Conservation (phyloP, 352 stramenopile genomes). For the Globisporangium uncinulatum region DNA sequence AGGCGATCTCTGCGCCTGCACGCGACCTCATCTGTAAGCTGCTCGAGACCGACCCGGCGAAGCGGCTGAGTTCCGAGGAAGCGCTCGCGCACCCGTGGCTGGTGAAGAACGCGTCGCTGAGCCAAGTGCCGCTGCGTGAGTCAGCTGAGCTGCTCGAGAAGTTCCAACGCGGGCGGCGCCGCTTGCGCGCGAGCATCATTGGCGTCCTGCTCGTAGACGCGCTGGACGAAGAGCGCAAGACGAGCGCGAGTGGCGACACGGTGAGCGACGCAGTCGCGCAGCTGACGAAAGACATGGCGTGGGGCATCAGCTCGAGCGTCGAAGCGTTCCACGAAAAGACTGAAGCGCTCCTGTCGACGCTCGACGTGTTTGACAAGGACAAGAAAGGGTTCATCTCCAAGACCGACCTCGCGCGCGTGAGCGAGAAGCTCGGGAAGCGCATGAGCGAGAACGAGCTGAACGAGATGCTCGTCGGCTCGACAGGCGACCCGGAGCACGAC, state of each 20-base stretch:
- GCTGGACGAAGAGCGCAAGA: constrained; percentile 30
- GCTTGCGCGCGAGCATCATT: constrained; percentile 73
- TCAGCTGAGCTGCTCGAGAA: constrained; percentile 67
- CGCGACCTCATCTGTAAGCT: constrained; percentile 72
- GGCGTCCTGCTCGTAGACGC: constrained; percentile 64
- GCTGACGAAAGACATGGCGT: constrained; percentile 45
- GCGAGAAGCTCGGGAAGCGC: constrained; percentile 58
- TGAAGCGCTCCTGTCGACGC: constrained; percentile 54
- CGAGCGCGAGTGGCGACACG: not conserved
- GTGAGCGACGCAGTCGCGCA: constrained; percentile 23
- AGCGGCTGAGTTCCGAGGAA: constrained; percentile 58
- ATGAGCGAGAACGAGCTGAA: constrained; percentile 75
- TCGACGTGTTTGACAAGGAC: constrained; percentile 75
- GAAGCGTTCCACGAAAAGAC: constrained; percentile 66
- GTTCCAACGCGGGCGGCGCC: constrained; percentile 73
- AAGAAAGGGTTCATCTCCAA: constrained; percentile 80
- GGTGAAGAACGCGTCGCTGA: constrained; percentile 43
- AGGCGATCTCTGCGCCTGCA: constrained; percentile 54
- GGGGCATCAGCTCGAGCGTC: constrained; percentile 67
- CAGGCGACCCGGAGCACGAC: constrained; percentile 64
- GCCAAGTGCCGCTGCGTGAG: constrained; percentile 50
- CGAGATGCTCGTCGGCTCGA: constrained; percentile 78
- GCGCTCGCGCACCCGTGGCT: constrained; percentile 75
- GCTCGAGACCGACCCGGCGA: constrained; percentile 54
- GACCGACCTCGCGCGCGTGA: constrained; percentile 67